Percentiles rank a stretch among this genome's conserved stretches.
Evolutionary conservation across 2,329 filamentous ascomycete genomes (phyloP).

Genomic region (Dothideomycetidae sp.): DNA sequence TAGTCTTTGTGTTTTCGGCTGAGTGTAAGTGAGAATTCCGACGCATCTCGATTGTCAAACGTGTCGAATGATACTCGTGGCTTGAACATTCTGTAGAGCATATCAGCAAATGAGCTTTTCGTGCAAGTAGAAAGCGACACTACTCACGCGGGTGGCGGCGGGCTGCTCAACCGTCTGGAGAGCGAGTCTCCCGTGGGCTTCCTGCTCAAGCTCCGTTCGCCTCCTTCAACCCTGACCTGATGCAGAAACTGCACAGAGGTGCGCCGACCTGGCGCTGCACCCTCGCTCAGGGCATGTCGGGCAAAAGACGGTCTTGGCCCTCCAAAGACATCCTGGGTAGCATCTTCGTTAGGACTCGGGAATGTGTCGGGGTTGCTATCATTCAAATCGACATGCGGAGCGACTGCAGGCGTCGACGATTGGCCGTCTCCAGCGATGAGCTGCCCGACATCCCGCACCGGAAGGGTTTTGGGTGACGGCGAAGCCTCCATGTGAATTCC

Average conservation of each 20-base stretch:
- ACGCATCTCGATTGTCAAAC: slow-evolving; percentile 51
- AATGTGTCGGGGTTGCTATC: background rate
- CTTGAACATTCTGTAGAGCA: slow-evolving; percentile 43
- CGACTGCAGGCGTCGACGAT: background rate
- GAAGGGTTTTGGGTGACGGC: background rate
- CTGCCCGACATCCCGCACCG: background rate
- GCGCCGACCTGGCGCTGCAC: slow-evolving; percentile 35
- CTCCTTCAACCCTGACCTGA: slow-evolving; percentile 14
- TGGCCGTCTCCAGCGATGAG: background rate
- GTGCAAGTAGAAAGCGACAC: no score
- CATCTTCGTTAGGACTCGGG: no score
- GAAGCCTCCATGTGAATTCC: background rate
- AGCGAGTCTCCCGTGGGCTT: slow-evolving; percentile 9
- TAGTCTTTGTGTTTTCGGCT: slow-evolving; percentile 80
- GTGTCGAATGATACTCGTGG: slow-evolving; percentile 62
- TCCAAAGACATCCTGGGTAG: no score
- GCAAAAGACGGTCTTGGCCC: no score
- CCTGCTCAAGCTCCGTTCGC: slow-evolving; percentile 12
- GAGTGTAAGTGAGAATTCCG: slow-evolving; percentile 64
- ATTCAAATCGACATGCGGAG: background rate
- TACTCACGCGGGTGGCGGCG: slow-evolving; percentile 14
- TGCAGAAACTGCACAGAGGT: slow-evolving; percentile 26
- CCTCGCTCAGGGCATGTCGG: no score
- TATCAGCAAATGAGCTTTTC: no score
- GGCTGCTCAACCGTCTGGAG: slow-evolving; percentile 13